Evolutionary conservation across 495 filamentous ascomycete species (phyloP), one percentile per base, ranked within the genome.

Genomic region (Lophiostoma macrostomum): DNA sequence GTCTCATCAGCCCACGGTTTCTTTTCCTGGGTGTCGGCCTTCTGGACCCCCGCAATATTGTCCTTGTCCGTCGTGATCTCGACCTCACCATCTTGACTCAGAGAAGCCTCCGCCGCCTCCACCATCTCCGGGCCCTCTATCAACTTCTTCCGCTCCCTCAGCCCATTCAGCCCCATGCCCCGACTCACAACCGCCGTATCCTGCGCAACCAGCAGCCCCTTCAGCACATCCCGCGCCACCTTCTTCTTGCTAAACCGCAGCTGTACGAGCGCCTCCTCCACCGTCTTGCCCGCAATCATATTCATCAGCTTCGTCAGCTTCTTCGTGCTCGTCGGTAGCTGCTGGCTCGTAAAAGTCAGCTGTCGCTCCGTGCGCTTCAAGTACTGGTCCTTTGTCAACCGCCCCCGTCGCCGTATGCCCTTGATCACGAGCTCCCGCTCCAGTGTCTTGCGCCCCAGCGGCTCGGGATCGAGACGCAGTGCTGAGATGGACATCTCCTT

Each of bases 211-310:
- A 88, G 76, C 14, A 98, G 74, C 69, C 93, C 87, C 58, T 76
- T 78, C 48, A 77, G 67, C 12, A 96, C 86, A 63, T 95, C 87
- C 64, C 77, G 75, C 10, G 93, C 89, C 40, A 82, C 87, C 76
- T 89, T 91, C 81, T 98, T 98, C 78, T 87, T 86, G 69, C 83
- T 88, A 71, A 90, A 96, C 29, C 84, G 81, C 91, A 98, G 96
- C 78, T 98, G 93, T 57, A 85, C 70, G 52, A 97, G 87, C 12
- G 93, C 93, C 25, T 98, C 91, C 34, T 88, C 88, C 60, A 98
- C 75, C 23, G 82, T 84, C 82, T 96, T 96, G 31, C 93, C 93
- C 0, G 79, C 74, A 64, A 98, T 93, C 74, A 96, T 93, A 24
- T 82, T 78, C 28, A 90, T 87, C 46, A 98, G 69, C 14, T 82